Evolutionary conservation across 2,329 filamentous ascomycete species (phyloP), one percentile per base, ranked within the genome.

Genomic region (Ustulina deusta): DNA sequence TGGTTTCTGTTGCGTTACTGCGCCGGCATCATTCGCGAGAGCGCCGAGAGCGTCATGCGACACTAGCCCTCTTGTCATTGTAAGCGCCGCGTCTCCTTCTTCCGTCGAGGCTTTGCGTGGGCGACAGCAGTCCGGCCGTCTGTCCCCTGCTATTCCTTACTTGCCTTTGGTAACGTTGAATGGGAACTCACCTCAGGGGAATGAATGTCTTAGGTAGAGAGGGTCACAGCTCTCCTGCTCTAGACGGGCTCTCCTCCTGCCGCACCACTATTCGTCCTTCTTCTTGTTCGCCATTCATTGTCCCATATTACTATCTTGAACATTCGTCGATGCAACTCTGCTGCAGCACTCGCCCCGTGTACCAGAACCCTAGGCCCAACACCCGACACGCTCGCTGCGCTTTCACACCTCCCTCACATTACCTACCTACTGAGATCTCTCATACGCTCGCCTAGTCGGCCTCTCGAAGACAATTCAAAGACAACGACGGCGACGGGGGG

Each of bases 1-100:
- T 52, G 61, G 36, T 44, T 32, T n/a, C 15, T 27, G 63, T 46
- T 56, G 63, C 62, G 61, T 61, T 29, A 59, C 60, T 55, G 42
- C 63, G 62, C 52, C 54, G 56, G 55, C 63, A 51, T 59, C 63
- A 48, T 66, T 51, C 61, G 32, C 22, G 54, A 51, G 32, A 42
- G 60, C 27, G 66, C 42, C 29, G 42, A 57, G 44, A 57, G 36
- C 36, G 29, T 49, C 40, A 46, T 15, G 60, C 32, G 20, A 63
- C 5, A 17, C 32, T 3, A 32, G 34, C 27, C 10, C 9, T 27
- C 17, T 56, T 49, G 15, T 51, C 49, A 49, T 44, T 48, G n/a
- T 11, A 32, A 58, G 29, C 34, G 36, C 36, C 44, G 40, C 20
- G 32, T 52, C 32, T 22, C 20, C 15, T 15, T 9, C 40, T 15